phyloP scores from a whole-genome alignment of 371 early-diverging fungal species.

The Mucor racemosus region DNA sequence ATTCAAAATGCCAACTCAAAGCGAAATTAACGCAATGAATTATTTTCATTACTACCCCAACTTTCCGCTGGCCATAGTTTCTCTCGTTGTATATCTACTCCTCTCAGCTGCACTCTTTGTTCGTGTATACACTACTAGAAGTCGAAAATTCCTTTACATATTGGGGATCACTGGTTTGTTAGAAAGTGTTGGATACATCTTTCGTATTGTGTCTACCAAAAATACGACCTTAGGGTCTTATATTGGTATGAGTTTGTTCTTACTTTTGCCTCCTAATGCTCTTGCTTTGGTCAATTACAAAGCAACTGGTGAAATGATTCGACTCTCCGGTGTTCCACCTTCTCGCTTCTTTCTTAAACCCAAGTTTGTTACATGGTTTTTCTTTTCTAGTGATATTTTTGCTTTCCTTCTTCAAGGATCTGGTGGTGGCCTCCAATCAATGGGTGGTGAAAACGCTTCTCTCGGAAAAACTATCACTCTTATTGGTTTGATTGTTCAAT shows the following conservation, averaged over 20 bases:
- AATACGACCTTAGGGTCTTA: constrained; percentile 33
- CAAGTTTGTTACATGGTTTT: constrained; percentile 49
- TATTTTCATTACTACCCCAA: constrained; percentile 22
- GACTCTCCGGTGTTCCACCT: constrained; percentile 11
- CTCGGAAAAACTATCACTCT: constrained; percentile 13
- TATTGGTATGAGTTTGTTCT: constrained; percentile 34
- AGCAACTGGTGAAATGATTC: constrained; percentile 34
- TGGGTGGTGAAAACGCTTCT: not conserved
- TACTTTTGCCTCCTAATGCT: constrained; percentile 45
- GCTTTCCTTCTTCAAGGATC: constrained; percentile 21
- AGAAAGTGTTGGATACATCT: constrained; percentile 38
- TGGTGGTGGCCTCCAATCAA: constrained; percentile 23
- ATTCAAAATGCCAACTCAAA: not conserved
- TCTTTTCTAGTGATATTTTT: constrained; percentile 40
- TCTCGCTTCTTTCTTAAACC: constrained; percentile 33
- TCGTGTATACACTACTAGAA: constrained; percentile 14
- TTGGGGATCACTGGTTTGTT: constrained; percentile 36
- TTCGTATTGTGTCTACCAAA: constrained; percentile 28
- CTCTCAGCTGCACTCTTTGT: constrained; percentile 6
- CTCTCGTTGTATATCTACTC: constrained; percentile 5
- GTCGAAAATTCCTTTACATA: constrained; percentile 30
- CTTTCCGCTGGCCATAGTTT: constrained; percentile 12
- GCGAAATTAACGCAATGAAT: not conserved
- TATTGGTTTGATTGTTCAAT: constrained; percentile 19
- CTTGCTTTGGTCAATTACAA: constrained; percentile 49